Percentiles rank a stretch among this genome's conserved stretches.
Conservation (phyloP, 768 basidiomycete species). For the Pulveroboletus sp. region DNA sequence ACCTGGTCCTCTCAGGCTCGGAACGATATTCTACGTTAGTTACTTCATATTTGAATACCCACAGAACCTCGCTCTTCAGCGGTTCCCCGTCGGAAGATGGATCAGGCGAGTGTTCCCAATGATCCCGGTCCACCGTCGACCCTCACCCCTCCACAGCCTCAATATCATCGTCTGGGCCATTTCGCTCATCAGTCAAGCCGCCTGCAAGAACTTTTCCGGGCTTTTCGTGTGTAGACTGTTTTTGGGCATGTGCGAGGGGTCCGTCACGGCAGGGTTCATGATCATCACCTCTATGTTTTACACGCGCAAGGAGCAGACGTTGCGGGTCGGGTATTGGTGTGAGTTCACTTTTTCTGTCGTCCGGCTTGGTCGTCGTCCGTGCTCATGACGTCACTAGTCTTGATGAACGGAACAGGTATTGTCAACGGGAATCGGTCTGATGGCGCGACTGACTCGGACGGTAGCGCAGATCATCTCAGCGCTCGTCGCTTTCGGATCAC, state of each 20-base stretch:
- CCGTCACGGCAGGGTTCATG: constrained; percentile 71
- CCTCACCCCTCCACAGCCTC: constrained; percentile 40
- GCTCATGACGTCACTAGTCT: constrained; percentile 36
- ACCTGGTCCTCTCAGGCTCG: constrained; percentile 46
- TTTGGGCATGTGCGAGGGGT: constrained; percentile 69
- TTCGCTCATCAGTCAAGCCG: constrained; percentile 58
- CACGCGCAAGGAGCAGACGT: constrained; percentile 64
- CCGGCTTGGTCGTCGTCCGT: neutral
- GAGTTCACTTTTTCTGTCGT: constrained; percentile 31
- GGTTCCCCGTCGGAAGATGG: constrained; percentile 76
- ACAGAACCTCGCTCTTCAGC: constrained; percentile 67
- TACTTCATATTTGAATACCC: constrained; percentile 72
- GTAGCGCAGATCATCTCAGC: constrained; percentile 67
- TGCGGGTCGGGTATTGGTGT: constrained; percentile 77
- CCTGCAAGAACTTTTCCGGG: constrained; percentile 65
- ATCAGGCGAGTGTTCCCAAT: constrained; percentile 51
- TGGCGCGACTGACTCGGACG: constrained; percentile 3
- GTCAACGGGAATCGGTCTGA: constrained; percentile 12
- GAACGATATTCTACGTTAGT: constrained; percentile 70
- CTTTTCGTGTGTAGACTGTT: constrained; percentile 61
- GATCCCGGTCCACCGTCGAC: neutral
- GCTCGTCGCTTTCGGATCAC: constrained; percentile 61
- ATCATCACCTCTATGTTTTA: constrained; percentile 79
- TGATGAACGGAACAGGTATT: constrained; percentile 79
- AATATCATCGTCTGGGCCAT: constrained; percentile 69